Base-by-base conservation (phyloP, 495 filamentous ascomycete genomes). In the Sordaria brevicollis region DNA sequence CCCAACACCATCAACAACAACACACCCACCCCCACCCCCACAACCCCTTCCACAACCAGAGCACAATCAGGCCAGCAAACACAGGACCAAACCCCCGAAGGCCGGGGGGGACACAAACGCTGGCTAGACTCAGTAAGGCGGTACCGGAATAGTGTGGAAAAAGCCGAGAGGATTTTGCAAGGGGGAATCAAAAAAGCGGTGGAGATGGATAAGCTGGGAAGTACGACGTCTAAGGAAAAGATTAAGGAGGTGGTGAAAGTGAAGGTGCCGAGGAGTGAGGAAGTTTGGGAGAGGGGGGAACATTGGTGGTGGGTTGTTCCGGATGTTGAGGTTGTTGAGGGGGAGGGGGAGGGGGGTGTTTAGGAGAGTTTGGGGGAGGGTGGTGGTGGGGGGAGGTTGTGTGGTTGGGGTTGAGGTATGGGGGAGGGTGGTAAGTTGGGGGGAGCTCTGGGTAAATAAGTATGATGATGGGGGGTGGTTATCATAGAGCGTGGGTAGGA, bases 291-390 rank as follows among this genome's bases (percentile, higher is more conserved):
- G 5, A 85, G 86, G 73, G 75, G 79, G 21, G 90, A 91, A 82
- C 88, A 91, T 81, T 88, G 89, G 72, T 92, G 89, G 88, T 95
- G 92, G 92, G 82, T 88, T 70, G 89, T 94, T 69, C 91, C 91
- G 5, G 89, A 88, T 76, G 72, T 93, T 15, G 54, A 71, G 70
- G 74, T 71, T 57, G 62, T 65, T 43, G 19, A 31, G 68, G 38
- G 73, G 62, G 41, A 25, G 15, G 36, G 35, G 36, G 43, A 65
- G 33, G n/a, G 67, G 69, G 31, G 38, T 5, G 49, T 66, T n/a
- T n/a, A n/a, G n/a, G n/a, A n/a, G n/a, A 13, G 35, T 25, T 31
- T 10, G 65, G 3, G 6, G 29, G 49, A 31, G 21, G 39, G 7
- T 19, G 1, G 4, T 49, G 41, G 6, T 49, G 41, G 7, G 5